These are phyloP conservation scores for Xylaria arbuscula DNA, from an alignment of 2,329 filamentous ascomycete species.

Conservation along the genomic window DNA sequence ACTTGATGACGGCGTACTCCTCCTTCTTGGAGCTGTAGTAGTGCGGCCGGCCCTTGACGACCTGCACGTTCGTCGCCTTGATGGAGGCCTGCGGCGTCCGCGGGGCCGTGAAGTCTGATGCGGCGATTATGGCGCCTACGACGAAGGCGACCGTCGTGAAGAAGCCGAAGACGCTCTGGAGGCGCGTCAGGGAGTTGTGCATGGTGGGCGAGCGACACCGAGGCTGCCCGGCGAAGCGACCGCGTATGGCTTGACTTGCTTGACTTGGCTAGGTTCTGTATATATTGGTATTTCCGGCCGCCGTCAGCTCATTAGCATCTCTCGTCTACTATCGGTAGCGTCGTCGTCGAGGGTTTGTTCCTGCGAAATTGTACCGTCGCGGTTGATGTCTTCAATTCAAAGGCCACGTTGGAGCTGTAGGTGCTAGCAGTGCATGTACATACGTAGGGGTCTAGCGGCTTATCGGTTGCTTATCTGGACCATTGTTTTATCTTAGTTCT, in stretches of 20 bases:
- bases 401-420: conserved; percentile 44
- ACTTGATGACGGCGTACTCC: conserved; percentile 94
- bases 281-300: not conserved
- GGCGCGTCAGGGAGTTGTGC: conserved; percentile 86
- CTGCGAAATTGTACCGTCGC: not conserved
- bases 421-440: no score
- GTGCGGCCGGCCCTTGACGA: conserved; percentile 93
- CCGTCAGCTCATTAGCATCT: not conserved
- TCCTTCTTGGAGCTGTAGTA: conserved; percentile 94
- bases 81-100: conserved; percentile 75
- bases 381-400: conserved; percentile 9
- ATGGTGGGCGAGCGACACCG: conserved; percentile 63
- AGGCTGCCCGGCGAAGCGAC: conserved; percentile 21
- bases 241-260: not conserved
- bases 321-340: not conserved
- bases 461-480: conserved; percentile 43
- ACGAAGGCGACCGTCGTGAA: conserved; percentile 94
- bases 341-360: conserved; percentile 3
- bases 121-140: conserved; percentile 81
- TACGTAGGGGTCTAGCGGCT: conserved; percentile 24
- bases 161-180: conserved; percentile 96
- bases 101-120: conserved; percentile 77
- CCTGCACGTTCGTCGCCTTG: conserved; percentile 80
- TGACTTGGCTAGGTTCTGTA: conserved; percentile 5
- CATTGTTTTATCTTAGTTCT: conserved; percentile 37